Evolutionary conservation across 1,284 basidiomycete genomes (phyloP), one percentile per base, ranked within the genome.

Genomic region (Rhodotorula mucilaginosa): DNA sequence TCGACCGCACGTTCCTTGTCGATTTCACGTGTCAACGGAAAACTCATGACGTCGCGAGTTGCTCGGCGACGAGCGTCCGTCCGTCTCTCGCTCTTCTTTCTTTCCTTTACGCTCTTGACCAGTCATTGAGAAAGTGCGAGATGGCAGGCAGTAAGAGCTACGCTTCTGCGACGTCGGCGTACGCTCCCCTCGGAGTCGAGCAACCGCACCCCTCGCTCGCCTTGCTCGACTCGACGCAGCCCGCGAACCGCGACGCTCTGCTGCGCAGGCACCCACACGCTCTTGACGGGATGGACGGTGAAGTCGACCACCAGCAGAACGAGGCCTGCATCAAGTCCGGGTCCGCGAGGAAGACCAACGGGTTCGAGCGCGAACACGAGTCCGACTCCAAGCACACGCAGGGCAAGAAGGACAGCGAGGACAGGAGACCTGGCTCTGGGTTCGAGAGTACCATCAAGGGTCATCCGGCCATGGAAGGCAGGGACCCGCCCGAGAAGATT

Each of bases 121-220:
- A 29, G 39, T 44, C 26, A 29, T 44, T 44, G 39, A 2, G 34
- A 34, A 34, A 44, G 39, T 44, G 39, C 26, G 54, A 56, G 54
- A 60, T 60, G 59, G 16, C n/a, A 3, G 26, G 26, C 46, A 10
- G 2, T 44, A 60, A 48, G 39, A 48, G 46, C 16, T 60, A 60
- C 59, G 59, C 59, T 29, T 15, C 58, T 12, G 58, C 58, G 8
- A 47, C 58, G 4, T 23, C 59, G 2, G 47, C 59, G 5, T 29
- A 60, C 26, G 26, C 59, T n/a, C 59, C 59, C 10, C 16, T n/a
- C n/a, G 8, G 5, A 12, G 39, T 23, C 3, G 58, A 23, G 6
- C 44, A 46, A 23, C 58, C 58, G 44, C 44, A 59, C 44, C 58
- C 39, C 15, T 56, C 54, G 26, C 54, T 56, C 58, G 58, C 58